These are phyloP conservation scores for Panicum hallii DNA, from an alignment of 202 grass and related monocot genomes.

Conservation along the genomic window DNA sequence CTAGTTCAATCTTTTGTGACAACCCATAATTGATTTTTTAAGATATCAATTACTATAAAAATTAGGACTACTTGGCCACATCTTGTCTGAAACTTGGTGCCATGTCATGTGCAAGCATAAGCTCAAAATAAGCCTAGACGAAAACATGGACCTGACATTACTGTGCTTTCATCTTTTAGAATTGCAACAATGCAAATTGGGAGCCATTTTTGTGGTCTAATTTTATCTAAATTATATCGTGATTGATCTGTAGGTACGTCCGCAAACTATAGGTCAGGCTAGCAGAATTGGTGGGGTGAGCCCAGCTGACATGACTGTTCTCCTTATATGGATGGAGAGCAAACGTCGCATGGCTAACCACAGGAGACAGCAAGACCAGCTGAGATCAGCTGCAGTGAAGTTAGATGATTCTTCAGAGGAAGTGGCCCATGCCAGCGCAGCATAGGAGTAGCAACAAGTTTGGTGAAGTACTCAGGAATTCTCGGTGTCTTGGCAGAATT, in stretches of 20 bases:
- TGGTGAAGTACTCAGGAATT: neutral
- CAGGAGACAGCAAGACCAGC: slow-evolving; percentile 59
- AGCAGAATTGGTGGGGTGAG: slow-evolving; percentile 87
- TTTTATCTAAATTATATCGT: slow-evolving; percentile 19
- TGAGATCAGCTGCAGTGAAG: slow-evolving; percentile 49
- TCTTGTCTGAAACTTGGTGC: slow-evolving; percentile 10
- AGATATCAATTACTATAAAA: neutral
- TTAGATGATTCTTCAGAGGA: slow-evolving; percentile 55
- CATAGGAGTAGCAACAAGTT: slow-evolving; percentile 16
- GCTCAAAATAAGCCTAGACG: slow-evolving; percentile 3
- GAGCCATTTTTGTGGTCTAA: neutral
- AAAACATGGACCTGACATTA: neutral
- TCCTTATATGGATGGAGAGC: slow-evolving; percentile 88
- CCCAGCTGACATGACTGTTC: slow-evolving; percentile 90
- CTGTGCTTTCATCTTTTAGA: neutral
- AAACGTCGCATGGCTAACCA: slow-evolving; percentile 67
- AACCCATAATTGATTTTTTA: neutral
- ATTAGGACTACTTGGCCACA: neutral
- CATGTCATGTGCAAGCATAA: neutral
- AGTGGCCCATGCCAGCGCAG: slow-evolving; percentile 41
- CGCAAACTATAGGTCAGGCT: slow-evolving; percentile 90
- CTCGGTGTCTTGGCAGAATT: neutral
- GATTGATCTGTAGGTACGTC: slow-evolving; percentile 58
- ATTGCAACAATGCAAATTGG: neutral
- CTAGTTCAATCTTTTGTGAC: neutral